Evolutionary conservation across 2,329 filamentous ascomycete genomes (phyloP).

Genomic region (Fusarium anguioides): DNA sequence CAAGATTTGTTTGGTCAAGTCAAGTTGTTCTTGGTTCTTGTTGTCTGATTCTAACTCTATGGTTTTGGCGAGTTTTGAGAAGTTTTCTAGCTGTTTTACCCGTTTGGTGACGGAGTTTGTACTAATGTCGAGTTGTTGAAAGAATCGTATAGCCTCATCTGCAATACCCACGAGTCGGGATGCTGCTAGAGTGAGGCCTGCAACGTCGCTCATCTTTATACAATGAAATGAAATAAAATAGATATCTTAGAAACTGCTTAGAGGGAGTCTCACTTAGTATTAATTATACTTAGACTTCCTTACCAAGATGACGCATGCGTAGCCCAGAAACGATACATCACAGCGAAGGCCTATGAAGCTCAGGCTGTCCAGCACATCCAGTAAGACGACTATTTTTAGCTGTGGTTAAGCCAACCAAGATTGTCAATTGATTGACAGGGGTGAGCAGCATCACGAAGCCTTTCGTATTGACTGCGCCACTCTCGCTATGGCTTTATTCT

Average conservation of each 20-base stretch:
- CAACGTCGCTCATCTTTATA: background rate
- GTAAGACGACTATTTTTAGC: constrained; percentile 5
- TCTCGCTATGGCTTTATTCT: background rate
- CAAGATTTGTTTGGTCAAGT: background rate
- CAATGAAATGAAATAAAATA: no score
- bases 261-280: background rate
- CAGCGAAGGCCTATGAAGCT: background rate
- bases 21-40: background rate
- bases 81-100: background rate
- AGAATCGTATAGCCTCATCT: constrained; percentile 13
- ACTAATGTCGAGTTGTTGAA: background rate
- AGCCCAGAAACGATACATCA: background rate
- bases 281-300: background rate
- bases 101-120: background rate
- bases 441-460: background rate
- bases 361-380: background rate
- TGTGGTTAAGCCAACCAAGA: background rate
- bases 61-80: background rate
- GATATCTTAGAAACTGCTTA: background rate
- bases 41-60: background rate
- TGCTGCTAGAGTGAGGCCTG: background rate
- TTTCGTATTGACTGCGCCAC: constrained; percentile 15
- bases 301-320: background rate
- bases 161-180: constrained; percentile 1
- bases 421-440: background rate